Base-by-base conservation (phyloP, 164 flowering plant species). In the Berberis thunbergii region DNA sequence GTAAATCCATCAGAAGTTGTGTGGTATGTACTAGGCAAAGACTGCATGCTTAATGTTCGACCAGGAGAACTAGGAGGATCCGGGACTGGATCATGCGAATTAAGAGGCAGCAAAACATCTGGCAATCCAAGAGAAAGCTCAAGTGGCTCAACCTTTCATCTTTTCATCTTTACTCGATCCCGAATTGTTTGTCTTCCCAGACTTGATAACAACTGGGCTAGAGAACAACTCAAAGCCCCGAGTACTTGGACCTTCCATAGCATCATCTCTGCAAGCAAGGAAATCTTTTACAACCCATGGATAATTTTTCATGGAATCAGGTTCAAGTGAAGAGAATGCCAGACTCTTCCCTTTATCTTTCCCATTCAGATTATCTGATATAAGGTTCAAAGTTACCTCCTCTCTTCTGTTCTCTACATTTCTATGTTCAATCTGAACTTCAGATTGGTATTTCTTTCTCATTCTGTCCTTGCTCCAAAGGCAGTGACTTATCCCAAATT, bases 81-180 rank as follows among this genome's bases (percentile, higher is more conserved):
- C 26, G 26, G 26, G 26, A 45, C 48, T 59, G 73, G 60, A 69
- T 74, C 81, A 44, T 48, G 69, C 43, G 89, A 77, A 63, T 76
- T 78, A 60, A 79, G 76, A 42, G 93, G 84, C 54, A 85, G 65
- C 54, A 86, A 68, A 43, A 88, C 88, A 83, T 82, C 81, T 9
- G 98, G 98, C 73, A 89, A 77, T 69, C 88, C 83, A 43, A 93
- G 89, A 60, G 93, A 84, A 58, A 93, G 94, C 65, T 93, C 91
- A 53, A 89, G 96, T 1, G 87, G 84, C 75, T 83, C 88, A 62
- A 76, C 42, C n/a, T 45, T 67, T 70, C 44, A 82, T 65, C 67
- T 81, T 85, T 63, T 79, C 88, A 73, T 81, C 80, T 62, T 77
- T 78, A 55, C 60, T 61, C 69, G 68, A 74, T 57, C 53, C 67